Evolutionary conservation across 352 stramenopile species (phyloP).

Genomic region (Phytophthora fragariae): DNA sequence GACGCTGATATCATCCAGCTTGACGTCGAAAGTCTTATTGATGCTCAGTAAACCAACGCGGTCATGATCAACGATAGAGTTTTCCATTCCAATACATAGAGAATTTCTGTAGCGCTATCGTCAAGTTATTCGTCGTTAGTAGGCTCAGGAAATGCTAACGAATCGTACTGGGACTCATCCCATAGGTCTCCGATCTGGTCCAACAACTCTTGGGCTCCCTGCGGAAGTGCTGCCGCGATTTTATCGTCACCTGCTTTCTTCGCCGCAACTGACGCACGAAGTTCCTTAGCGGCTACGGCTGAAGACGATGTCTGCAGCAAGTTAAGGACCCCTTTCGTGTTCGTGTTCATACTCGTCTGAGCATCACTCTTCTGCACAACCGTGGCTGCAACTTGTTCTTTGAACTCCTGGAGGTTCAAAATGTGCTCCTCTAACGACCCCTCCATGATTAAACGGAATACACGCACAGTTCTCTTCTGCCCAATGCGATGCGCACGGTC

Average conservation of each 20-base stretch:
- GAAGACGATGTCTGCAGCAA: constrained; percentile 67
- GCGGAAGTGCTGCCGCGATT: constrained; percentile 32
- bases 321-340: constrained; percentile 68
- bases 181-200: constrained; percentile 80
- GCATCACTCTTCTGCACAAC: constrained; percentile 65
- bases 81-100: constrained; percentile 19
- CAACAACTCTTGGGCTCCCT: constrained; percentile 53
- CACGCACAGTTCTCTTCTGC: constrained; percentile 71
- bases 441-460: constrained; percentile 85
- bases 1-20: constrained; percentile 98
- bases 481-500: constrained; percentile 85
- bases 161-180: constrained; percentile 86
- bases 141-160: constrained; percentile 61
- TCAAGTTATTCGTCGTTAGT: constrained; percentile 12
- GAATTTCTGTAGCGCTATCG: constrained; percentile 18
- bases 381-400: constrained; percentile 72
- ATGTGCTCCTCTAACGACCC: constrained; percentile 82
- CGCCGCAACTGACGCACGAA: constrained; percentile 14
- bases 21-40: constrained; percentile 94
- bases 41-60: constrained; percentile 46
- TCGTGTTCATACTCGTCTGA: constrained; percentile 67
- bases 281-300: constrained; percentile 45
- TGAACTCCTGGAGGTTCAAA: constrained; percentile 82
- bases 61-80: background rate
- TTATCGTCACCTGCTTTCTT: constrained; percentile 5